Base-by-base conservation (phyloP, 768 basidiomycete genomes). In the Serendipita sp. region DNA sequence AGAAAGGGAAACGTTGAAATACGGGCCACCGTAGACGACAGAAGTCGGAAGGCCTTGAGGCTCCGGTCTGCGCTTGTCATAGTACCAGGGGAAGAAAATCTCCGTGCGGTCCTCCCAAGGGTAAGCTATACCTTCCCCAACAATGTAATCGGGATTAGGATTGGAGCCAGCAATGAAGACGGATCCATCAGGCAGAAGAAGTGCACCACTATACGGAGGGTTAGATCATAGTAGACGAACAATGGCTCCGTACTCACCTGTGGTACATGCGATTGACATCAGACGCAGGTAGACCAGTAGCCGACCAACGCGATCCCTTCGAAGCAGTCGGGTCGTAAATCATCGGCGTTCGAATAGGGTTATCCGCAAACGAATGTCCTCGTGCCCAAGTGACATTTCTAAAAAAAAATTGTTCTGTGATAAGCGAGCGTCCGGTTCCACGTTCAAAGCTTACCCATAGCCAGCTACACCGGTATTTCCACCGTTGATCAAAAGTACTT, bases 51-150 rank as follows among this genome's bases (percentile, higher is more conserved):
- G 72, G 3, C 87, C 86, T 13, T 76, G 71, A 13, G 86, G 87
- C 0, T 74, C 74, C 1, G 95, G 95, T 10, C 92, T 86, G 50
- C 74, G 70, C 10, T 86, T 80, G 44, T 80, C 77, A 76, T 87
- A 97, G 76, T 95, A 99, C 10, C 83, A 79, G 0, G 95, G 95
- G 76, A 93, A 97, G 78, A 93, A 99, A 44, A 85, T 80, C 72
- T 95, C 92, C 1, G 87, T 85, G 36, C 82, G 76, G 70, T 93
- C 94, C 31, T 84, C 82, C 1, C 91, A 91, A 1, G 86, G 85
- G 77, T 78, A 91, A 40, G 77, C 44, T 8, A 81, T 79, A n/a
- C 75, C 73, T 37, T 75, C 66, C 69, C 86, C 85, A 66, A 87
- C 85, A 45, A 73, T 73, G 68, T 72, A 76, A 69, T 97, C 93